Conservation (phyloP, 192 early-diverging fungal species). For the Entrophospora sp. region DNA sequence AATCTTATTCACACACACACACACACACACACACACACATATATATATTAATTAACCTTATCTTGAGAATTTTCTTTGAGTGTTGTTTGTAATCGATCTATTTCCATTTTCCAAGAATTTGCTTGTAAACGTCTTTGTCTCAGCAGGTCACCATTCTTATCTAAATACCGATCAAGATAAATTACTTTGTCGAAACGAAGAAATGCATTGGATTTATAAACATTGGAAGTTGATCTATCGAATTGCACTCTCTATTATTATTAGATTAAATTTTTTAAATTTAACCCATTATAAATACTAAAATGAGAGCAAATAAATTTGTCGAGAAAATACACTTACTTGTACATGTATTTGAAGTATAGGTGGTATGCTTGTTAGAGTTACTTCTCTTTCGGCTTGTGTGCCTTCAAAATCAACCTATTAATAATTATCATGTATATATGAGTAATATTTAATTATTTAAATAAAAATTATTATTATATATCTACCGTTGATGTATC, state of each 20-base stretch:
- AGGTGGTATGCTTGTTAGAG: conserved; percentile 48
- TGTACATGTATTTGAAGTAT: conserved; percentile 62
- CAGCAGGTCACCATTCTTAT: conserved; percentile 26
- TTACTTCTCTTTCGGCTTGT: conserved; percentile 34
- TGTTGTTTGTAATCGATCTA: conserved; percentile 23
- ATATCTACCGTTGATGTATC: conserved; percentile 25
- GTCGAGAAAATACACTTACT: conserved; percentile 18
- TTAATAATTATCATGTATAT: neutral
- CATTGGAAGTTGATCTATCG: conserved; percentile 39
- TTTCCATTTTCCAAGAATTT: conserved; percentile 24
- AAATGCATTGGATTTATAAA: conserved; percentile 66
- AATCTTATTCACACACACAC: neutral
- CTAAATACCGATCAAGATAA: conserved; percentile 50
- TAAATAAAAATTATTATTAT: neutral
- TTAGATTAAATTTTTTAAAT: neutral
- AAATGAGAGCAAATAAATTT: too few relatives aligned
- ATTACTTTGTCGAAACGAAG: conserved; percentile 50
- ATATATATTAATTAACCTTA: neutral
- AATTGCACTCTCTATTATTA: conserved; percentile 52
- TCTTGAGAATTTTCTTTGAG: conserved; percentile 20
- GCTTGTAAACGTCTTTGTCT: conserved; percentile 15
- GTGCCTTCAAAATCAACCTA: conserved; percentile 25
- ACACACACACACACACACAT: neutral
- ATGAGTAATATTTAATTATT: neutral
- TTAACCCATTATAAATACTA: neutral